These are phyloP conservation scores for Termitomyces sp. DNA, from an alignment of 768 basidiomycete genomes.

Conservation along the genomic window DNA sequence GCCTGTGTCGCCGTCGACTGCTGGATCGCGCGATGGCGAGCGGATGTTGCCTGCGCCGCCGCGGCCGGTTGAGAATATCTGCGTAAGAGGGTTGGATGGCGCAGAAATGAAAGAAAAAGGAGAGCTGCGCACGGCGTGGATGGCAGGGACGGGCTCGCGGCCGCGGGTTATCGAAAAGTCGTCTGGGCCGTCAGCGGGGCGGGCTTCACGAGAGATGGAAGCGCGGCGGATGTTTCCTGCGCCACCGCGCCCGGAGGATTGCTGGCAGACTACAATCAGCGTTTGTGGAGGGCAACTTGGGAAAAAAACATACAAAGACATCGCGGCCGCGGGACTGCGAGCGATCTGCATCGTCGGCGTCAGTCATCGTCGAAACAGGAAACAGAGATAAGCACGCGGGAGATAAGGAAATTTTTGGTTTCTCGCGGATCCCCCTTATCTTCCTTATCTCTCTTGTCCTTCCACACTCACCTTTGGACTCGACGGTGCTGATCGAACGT, in stretches of 20 bases:
- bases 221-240: slow-evolving; percentile 64
- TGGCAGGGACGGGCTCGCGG: slow-evolving; percentile 44
- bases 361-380: slow-evolving; percentile 2
- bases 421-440: background rate
- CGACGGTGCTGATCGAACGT: slow-evolving; percentile 5
- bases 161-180: slow-evolving; percentile 58
- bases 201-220: slow-evolving; percentile 44
- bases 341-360: slow-evolving; percentile 29
- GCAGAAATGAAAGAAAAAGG: no score
- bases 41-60: slow-evolving; percentile 92
- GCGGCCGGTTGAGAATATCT: slow-evolving; percentile 64
- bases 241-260: slow-evolving; percentile 68
- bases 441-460: slow-evolving; percentile 6
- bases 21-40: slow-evolving; percentile 61
- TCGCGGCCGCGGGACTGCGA: slow-evolving; percentile 61
- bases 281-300: background rate
- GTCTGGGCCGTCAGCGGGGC: slow-evolving; percentile 43
- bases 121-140: slow-evolving; percentile 31
- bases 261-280: slow-evolving; percentile 22
- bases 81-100: background rate
- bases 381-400: background rate
- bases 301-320: slow-evolving; percentile 41
- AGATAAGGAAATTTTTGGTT: slow-evolving; percentile 2
- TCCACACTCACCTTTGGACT: slow-evolving; percentile 9
- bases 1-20: slow-evolving; percentile 28